Percentiles rank a stretch among this genome's conserved stretches.
Conservation (phyloP, 257 asterid genomes). For the Solanum clarkiae region DNA sequence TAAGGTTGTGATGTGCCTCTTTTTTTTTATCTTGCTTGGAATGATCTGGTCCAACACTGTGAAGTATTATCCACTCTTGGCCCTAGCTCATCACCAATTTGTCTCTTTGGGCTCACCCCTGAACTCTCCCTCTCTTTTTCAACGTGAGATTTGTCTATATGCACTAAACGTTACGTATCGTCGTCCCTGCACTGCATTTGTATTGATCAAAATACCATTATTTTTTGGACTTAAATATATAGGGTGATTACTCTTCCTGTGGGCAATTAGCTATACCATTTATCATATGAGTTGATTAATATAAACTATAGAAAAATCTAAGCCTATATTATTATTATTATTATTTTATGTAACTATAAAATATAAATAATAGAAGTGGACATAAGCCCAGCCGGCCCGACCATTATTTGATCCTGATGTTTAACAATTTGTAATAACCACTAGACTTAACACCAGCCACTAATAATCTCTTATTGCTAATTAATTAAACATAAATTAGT, state of each 20-base stretch:
- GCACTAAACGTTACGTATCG: too few species aligned
- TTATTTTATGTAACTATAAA: not conserved
- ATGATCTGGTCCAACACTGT: too few species aligned
- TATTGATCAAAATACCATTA: too few species aligned
- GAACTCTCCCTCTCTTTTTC: too few species aligned
- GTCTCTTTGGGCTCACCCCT: too few species aligned
- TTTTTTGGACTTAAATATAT: not conserved
- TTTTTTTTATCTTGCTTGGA: not conserved
- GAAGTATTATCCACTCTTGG: too few species aligned
- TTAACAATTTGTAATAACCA: not conserved
- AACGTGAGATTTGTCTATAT: too few species aligned
- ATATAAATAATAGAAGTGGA: not conserved
- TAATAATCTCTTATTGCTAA: not conserved
- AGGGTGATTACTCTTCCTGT: not conserved
- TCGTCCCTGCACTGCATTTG: too few species aligned
- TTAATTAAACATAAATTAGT: not conserved
- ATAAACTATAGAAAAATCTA: not conserved
- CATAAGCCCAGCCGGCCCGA: not conserved
- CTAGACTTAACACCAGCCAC: not conserved
- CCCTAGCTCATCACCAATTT: too few species aligned
- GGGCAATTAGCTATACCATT: not conserved
- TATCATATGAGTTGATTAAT: not conserved
- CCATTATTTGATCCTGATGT: not conserved
- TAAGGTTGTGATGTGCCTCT: not conserved
- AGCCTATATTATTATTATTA: not conserved